Conservation (phyloP, 2,329 filamentous ascomycete genomes). For the Fusarium irregulare region DNA sequence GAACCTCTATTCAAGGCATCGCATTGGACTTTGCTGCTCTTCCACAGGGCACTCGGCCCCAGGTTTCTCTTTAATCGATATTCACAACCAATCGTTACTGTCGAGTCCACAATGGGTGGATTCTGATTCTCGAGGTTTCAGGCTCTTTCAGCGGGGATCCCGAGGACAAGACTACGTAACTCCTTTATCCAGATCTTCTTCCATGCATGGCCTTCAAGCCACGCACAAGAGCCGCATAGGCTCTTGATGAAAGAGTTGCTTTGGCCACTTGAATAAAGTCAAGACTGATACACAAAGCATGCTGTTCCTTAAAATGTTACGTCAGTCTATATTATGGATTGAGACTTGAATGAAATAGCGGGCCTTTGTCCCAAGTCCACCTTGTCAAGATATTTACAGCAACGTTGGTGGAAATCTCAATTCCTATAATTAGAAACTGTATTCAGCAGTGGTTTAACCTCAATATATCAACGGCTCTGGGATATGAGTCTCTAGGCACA, state of each 20-base stretch:
- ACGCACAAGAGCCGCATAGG: neutral
- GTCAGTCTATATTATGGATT: neutral
- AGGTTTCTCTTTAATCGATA: neutral
- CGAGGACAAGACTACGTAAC: neutral
- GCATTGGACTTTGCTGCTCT: neutral
- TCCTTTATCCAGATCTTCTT: neutral
- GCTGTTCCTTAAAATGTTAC: neutral
- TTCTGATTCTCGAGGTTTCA: neutral
- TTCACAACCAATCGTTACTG: neutral
- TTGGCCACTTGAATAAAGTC: neutral
- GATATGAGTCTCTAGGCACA: neutral
- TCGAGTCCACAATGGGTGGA: conserved; percentile 7
- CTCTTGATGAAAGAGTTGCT: neutral
- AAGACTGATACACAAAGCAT: neutral
- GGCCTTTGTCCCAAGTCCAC: neutral
- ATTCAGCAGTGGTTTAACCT: neutral
- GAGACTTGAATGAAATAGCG: neutral
- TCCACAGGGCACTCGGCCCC: conserved; percentile 11
- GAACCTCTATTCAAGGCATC: neutral
- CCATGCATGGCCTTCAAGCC: neutral
- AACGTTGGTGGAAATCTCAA: neutral
- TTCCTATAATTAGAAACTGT: too few relatives aligned
- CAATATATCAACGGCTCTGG: neutral
- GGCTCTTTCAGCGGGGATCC: conserved; percentile 16
- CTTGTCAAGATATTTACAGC: neutral